Percentiles rank a stretch among this genome's conserved stretches.
Evolutionary conservation across 257 asterid genomes (phyloP).

Genomic region (Ajuga chamaepitys): DNA sequence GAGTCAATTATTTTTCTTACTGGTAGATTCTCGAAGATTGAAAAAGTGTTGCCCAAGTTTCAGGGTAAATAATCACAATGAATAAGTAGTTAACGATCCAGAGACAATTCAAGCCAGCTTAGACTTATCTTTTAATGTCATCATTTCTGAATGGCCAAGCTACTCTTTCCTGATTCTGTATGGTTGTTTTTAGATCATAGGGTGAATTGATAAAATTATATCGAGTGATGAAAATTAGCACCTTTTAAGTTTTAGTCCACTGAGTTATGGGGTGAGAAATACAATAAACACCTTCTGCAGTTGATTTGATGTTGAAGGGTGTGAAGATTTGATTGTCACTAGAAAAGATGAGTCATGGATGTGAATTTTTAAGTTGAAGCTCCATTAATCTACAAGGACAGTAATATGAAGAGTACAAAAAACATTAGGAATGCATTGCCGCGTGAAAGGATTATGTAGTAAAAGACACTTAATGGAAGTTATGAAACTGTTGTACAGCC

Average conservation of each 20-base stretch:
- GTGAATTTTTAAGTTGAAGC: background rate
- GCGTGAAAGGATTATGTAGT: background rate
- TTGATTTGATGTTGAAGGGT: background rate
- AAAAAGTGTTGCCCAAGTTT: background rate
- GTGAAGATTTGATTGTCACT: background rate
- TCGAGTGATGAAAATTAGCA: background rate
- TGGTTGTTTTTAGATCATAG: background rate
- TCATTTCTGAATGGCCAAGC: background rate
- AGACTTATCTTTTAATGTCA: background rate
- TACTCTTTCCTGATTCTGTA: background rate
- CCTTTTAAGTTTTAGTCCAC: background rate
- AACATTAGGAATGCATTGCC: background rate
- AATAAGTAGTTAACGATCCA: background rate
- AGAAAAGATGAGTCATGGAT: background rate
- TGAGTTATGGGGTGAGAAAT: background rate
- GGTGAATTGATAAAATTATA: background rate
- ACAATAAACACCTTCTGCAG: background rate
- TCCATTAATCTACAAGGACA: background rate
- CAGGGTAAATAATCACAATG: background rate
- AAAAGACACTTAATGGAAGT: background rate
- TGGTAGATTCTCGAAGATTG: background rate
- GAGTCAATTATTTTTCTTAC: background rate
- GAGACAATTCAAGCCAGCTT: no score
- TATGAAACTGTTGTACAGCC: no score
- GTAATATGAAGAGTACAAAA: background rate